phyloP scores from a whole-genome alignment of 148 eudicot genomes.

The Vaccinium vitisidaea region DNA sequence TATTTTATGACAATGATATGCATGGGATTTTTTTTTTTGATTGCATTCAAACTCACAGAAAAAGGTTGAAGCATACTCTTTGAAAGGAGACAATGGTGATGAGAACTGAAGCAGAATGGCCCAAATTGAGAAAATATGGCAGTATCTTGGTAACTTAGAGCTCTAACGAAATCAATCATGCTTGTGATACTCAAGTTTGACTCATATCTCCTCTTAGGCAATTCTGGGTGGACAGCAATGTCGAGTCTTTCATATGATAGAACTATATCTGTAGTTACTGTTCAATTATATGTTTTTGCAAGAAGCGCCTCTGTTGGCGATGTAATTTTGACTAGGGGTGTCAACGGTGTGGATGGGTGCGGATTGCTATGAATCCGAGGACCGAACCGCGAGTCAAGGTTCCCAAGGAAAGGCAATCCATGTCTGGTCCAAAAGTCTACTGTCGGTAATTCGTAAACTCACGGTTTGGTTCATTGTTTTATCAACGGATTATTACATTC shows the following conservation, averaged over 20 bases:
- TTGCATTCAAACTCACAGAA: neutral
- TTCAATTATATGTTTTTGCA: neutral
- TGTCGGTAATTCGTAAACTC: too few relatives aligned
- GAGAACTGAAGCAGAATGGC: neutral
- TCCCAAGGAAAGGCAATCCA: too few relatives aligned
- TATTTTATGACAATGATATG: neutral
- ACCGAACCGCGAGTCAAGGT: too few relatives aligned
- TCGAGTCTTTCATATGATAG: too few relatives aligned
- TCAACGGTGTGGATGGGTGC: too few relatives aligned
- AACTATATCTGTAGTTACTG: too few relatives aligned
- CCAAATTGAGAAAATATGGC: neutral
- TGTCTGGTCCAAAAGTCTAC: too few relatives aligned
- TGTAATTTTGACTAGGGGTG: neutral
- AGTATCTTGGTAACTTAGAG: neutral
- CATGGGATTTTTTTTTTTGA: neutral
- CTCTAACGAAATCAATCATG: neutral
- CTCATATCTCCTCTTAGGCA: neutral
- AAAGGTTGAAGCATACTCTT: neutral
- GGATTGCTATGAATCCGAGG: too few relatives aligned
- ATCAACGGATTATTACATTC: too few relatives aligned
- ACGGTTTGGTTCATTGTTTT: too few relatives aligned
- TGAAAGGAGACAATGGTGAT: neutral
- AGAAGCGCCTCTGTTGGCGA: neutral
- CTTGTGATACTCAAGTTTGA: neutral
- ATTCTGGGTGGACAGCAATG: neutral